These are phyloP conservation scores for Emergomyces orientalis DNA, from an alignment of 2,329 filamentous ascomycete genomes.

Conservation along the genomic window DNA sequence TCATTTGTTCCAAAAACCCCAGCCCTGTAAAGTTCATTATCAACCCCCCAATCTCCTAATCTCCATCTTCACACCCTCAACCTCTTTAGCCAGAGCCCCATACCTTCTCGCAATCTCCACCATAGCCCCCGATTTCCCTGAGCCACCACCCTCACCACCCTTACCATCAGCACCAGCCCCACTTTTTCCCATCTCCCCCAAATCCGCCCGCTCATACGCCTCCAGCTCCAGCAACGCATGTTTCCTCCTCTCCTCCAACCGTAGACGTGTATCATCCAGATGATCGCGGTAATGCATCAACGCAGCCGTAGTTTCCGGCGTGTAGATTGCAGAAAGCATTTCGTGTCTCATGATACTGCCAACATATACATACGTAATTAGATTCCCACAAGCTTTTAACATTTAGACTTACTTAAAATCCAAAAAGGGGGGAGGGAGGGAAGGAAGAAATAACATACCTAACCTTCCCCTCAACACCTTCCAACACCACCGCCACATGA, in stretches of 20 bases:
- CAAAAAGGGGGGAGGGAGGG: not conserved
- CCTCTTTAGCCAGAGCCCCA: constrained; percentile 29
- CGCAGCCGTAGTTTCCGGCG: constrained; percentile 28
- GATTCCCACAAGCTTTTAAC: not conserved
- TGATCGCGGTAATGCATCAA: constrained; percentile 28
- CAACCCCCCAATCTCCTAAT: constrained; percentile 23
- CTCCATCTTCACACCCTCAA: constrained; percentile 30
- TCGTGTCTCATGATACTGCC: constrained; percentile 31
- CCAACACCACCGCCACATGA: constrained; percentile 31
- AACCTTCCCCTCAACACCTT: constrained; percentile 30
- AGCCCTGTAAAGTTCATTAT: not conserved
- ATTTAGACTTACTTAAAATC: not conserved
- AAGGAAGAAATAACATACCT: constrained; percentile 23
- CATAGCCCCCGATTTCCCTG: constrained; percentile 22
- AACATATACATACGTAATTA: not conserved
- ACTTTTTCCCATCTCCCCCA: not conserved
- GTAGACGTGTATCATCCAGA: constrained; percentile 22
- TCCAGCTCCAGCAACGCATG: constrained; percentile 26
- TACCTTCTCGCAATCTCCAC: constrained; percentile 32
- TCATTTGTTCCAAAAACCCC: not conserved
- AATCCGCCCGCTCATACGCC: constrained; percentile 26
- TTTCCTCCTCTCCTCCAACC: constrained; percentile 25
- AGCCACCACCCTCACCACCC: constrained; percentile 10
- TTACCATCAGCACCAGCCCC: constrained; percentile 3
- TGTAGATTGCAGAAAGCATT: constrained; percentile 30